phyloP scores from a whole-genome alignment of 768 basidiomycete genomes.

The Pholiota microspora region DNA sequence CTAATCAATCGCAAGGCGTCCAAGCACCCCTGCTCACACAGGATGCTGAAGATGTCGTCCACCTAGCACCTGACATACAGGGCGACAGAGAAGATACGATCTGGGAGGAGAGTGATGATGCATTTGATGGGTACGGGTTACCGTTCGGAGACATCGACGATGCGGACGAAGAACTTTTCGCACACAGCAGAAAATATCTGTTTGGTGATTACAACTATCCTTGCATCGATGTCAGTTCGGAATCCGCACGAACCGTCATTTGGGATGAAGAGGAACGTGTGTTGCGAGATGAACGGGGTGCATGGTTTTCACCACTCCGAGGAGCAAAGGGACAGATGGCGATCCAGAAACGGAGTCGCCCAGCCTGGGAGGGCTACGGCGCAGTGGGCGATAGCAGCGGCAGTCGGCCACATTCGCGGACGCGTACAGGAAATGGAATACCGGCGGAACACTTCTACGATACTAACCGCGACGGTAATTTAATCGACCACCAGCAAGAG shows the following conservation, averaged over 20 bases:
- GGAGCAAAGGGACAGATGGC: slow-evolving; percentile 42
- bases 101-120: slow-evolving; percentile 30
- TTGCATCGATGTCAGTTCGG: slow-evolving; percentile 82
- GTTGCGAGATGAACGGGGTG: slow-evolving; percentile 69
- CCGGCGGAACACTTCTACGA: slow-evolving; percentile 13
- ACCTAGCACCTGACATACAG: slow-evolving; percentile 56
- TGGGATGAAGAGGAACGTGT: slow-evolving; percentile 89
- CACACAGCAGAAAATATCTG: slow-evolving; percentile 71
- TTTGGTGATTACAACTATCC: slow-evolving; percentile 94
- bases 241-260: slow-evolving; percentile 59
- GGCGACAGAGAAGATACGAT: slow-evolving; percentile 39
- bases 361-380: slow-evolving; percentile 57
- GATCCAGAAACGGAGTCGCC: slow-evolving; percentile 34
- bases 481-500: slow-evolving; percentile 51
- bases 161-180: slow-evolving; percentile 74
- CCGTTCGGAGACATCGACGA: slow-evolving; percentile 70
- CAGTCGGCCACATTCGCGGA: slow-evolving; percentile 8
- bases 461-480: slow-evolving; percentile 18
- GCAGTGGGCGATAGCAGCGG: slow-evolving; percentile 38
- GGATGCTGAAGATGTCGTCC: slow-evolving; percentile 64
- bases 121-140: slow-evolving; percentile 51
- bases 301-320: slow-evolving; percentile 64
- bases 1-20: slow-evolving; percentile 51
- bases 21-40: slow-evolving; percentile 71
- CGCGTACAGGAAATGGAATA: slow-evolving; percentile 13